phyloP scores from a whole-genome alignment of 345 rosid species.

The Heritiera littoralis region DNA sequence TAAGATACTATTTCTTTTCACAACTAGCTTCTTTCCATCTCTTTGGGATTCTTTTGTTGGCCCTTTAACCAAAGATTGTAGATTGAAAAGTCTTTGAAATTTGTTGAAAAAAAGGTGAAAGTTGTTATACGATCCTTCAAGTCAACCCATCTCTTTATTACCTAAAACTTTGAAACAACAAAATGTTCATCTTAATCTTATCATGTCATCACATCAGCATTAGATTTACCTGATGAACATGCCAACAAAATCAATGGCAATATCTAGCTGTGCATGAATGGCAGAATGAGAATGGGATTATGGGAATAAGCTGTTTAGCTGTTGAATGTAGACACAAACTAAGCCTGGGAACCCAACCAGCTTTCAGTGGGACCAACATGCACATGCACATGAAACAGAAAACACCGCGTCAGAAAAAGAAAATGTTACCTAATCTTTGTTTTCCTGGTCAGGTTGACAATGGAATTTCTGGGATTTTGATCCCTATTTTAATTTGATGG shows the following conservation, averaged over 20 bases:
- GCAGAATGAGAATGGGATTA: conserved; percentile 1
- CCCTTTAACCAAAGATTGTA: not conserved
- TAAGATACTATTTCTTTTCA: not conserved
- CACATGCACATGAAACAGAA: conserved; percentile 11
- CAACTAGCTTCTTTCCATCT: not conserved
- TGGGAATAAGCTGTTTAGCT: not conserved
- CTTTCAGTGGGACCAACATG: conserved; percentile 16
- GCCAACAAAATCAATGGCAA: not conserved
- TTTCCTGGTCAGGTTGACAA: not conserved
- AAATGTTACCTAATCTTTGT: not conserved
- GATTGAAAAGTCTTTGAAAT: not conserved
- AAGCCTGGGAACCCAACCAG: not conserved
- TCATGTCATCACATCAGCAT: not conserved
- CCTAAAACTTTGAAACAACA: not conserved
- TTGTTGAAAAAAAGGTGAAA: not conserved
- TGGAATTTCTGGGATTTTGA: conserved; percentile 4
- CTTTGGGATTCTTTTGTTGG: too few relatives aligned
- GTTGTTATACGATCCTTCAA: not conserved
- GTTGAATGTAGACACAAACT: conserved; percentile 6
- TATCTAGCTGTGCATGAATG: conserved; percentile 18
- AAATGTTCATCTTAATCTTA: not conserved
- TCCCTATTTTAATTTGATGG: not conserved
- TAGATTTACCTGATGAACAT: not conserved
- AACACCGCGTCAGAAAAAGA: not conserved
- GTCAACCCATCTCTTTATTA: not conserved